These are phyloP conservation scores for Nakazawaea pomicola DNA, from an alignment of 805 yeast genomes.

Conservation along the genomic window DNA sequence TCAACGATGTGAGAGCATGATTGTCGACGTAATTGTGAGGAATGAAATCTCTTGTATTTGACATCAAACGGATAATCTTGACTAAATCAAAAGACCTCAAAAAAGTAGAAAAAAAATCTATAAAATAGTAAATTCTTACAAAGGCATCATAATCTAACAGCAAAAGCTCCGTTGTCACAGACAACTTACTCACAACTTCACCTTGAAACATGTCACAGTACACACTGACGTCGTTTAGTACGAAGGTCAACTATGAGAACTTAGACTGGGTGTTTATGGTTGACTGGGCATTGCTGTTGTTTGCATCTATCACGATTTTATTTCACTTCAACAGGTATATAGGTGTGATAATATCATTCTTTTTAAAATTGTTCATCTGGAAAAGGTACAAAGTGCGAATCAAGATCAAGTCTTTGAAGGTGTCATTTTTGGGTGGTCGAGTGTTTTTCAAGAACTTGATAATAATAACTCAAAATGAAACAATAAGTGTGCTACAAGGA, in stretches of 20 bases:
- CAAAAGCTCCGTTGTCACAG: no score
- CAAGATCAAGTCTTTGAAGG: conserved; percentile 65
- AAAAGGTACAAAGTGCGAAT: conserved; percentile 50
- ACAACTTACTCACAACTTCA: no score
- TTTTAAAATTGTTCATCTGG: conserved; percentile 57
- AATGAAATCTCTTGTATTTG: no score
- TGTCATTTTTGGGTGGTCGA: conserved; percentile 81
- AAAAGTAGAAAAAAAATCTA: no score
- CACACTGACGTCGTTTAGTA: not conserved
- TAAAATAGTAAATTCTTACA: no score
- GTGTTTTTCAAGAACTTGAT: conserved; percentile 71
- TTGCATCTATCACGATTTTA: conserved; percentile 56
- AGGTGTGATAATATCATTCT: conserved; percentile 52
- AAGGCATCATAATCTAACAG: no score
- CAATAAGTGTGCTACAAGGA: conserved; percentile 66
- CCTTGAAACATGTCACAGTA: not conserved
- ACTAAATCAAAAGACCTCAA: no score
- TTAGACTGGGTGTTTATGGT: conserved; percentile 69
- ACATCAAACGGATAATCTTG: no score
- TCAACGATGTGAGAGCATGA: no score
- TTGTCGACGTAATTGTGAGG: no score
- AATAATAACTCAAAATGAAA: conserved; percentile 66
- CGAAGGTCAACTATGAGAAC: conserved; percentile 4
- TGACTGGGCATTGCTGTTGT: conserved; percentile 71
- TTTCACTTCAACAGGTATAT: conserved; percentile 73